Conservation (phyloP, 306 rosid genomes). For the Vigna mungo region DNA sequence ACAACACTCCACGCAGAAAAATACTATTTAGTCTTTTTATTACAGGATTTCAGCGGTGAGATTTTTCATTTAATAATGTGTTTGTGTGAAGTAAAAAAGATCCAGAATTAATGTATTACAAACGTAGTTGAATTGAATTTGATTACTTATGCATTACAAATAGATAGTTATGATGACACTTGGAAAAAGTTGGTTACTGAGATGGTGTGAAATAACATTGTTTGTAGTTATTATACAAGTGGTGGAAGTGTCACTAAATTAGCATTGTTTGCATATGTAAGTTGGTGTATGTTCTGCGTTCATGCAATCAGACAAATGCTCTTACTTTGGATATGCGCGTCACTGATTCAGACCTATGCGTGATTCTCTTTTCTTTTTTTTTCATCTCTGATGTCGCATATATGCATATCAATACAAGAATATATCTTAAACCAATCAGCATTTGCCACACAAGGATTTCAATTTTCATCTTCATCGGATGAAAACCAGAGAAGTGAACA, state of each 20-base stretch:
- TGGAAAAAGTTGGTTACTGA: neutral
- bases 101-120: no score
- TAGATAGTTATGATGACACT: neutral
- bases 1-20: no score
- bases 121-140: neutral
- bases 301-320: neutral
- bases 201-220: neutral
- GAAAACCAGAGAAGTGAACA: neutral
- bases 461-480: neutral
- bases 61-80: no score
- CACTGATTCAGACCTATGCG: neutral
- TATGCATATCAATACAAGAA: constrained; percentile 19
- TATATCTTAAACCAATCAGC: neutral
- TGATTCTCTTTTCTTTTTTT: neutral
- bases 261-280: neutral
- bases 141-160: neutral
- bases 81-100: no score
- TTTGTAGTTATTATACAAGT: neutral
- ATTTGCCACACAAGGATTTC: neutral
- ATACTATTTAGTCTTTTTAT: no score
- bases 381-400: neutral
- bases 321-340: neutral
- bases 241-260: neutral
- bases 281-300: neutral
- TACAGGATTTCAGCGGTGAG: no score